Evolutionary conservation across 306 rosid genomes (phyloP).

Genomic region (Rubus parviflorus): DNA sequence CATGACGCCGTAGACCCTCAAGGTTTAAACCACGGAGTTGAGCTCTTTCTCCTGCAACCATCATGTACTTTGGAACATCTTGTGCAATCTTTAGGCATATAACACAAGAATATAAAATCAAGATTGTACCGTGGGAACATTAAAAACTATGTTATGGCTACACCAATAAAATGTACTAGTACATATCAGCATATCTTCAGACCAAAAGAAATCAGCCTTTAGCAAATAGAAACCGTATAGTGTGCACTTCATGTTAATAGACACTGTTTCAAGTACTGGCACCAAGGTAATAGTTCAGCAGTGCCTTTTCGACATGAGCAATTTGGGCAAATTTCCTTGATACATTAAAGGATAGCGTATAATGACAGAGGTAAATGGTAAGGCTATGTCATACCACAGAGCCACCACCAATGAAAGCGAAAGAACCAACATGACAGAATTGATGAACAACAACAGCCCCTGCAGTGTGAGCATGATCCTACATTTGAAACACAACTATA

Average conservation of each 20-base stretch:
- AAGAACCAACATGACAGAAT: constrained; percentile 83
- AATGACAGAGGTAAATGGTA: constrained; percentile 4
- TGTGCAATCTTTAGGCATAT: constrained; percentile 65
- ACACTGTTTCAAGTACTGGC: constrained; percentile 17
- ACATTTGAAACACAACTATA: constrained; percentile 31
- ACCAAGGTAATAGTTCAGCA: background rate
- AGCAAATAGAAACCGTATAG: background rate
- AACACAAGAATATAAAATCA: constrained; percentile 28
- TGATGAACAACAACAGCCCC: constrained; percentile 88
- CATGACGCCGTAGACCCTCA: constrained; percentile 79
- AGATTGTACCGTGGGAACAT: constrained; percentile 25
- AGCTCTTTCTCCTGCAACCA: constrained; percentile 87
- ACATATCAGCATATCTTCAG: constrained; percentile 5
- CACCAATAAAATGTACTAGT: constrained; percentile 17
- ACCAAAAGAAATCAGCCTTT: background rate
- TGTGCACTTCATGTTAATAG: background rate
- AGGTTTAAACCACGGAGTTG: constrained; percentile 83
- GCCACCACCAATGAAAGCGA: constrained; percentile 89
- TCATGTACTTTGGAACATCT: constrained; percentile 84
- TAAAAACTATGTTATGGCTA: constrained; percentile 24
- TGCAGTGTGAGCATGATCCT: constrained; percentile 89
- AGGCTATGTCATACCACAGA: constrained; percentile 65
- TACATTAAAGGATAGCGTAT: background rate
- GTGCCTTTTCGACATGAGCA: background rate
- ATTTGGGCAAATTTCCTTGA: background rate